Evolutionary conservation across 768 basidiomycete genomes (phyloP).

Genomic region (Baorangia bicolor): DNA sequence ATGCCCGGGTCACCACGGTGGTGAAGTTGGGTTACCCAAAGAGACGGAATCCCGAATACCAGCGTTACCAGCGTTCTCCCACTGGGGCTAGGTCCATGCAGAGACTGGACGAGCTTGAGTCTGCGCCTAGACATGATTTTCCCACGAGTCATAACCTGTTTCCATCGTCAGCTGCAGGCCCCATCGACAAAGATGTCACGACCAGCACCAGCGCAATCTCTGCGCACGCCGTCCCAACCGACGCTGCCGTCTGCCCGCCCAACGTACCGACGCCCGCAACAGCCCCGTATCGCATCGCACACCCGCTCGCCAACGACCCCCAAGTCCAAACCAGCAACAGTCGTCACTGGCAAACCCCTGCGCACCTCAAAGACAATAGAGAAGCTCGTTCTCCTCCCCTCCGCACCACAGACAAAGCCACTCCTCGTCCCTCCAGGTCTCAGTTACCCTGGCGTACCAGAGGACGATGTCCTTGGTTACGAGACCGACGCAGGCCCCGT

Average conservation of each 20-base stretch:
- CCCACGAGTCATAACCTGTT: not conserved
- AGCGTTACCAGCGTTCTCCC: too few relatives aligned
- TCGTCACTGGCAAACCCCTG: constrained; percentile 48
- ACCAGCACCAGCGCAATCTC: not conserved
- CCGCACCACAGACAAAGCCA: constrained; percentile 84
- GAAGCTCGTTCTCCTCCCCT: constrained; percentile 86
- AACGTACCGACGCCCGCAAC: constrained; percentile 21
- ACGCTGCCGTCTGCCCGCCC: constrained; percentile 25
- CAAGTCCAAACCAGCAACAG: constrained; percentile 19
- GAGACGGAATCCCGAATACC: too few relatives aligned
- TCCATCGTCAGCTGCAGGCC: too few relatives aligned
- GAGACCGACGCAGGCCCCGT: constrained; percentile 62
- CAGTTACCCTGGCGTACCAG: constrained; percentile 23
- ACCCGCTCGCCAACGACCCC: constrained; percentile 11
- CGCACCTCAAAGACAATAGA: constrained; percentile 90
- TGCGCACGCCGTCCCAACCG: constrained; percentile 21
- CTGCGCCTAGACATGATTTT: too few relatives aligned
- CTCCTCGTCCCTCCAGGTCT: constrained; percentile 33
- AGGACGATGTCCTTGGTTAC: constrained; percentile 56
- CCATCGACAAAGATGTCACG: constrained; percentile 17
- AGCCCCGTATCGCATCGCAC: constrained; percentile 21
- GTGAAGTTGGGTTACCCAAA: too few relatives aligned
- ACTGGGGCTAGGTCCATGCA: too few relatives aligned
- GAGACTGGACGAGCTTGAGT: too few relatives aligned
- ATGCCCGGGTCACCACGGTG: too few relatives aligned